phyloP scores from a whole-genome alignment of 345 rosid genomes.

The Zanthoxylum bungeanum region DNA sequence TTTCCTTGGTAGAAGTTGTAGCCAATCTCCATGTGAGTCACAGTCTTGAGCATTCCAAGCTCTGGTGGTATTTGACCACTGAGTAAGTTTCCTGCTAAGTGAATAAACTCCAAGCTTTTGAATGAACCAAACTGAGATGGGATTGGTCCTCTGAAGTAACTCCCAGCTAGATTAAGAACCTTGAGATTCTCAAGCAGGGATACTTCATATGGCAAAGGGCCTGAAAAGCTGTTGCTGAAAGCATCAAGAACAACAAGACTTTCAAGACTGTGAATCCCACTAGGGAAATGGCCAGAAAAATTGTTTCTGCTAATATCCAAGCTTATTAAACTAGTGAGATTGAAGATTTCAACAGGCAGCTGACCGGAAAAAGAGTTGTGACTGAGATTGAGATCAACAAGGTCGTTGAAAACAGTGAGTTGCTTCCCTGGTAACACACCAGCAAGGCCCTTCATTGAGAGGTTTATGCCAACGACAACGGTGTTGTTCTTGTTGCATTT shows the following conservation, averaged over 20 bases:
- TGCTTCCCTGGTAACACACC: conserved; percentile 54
- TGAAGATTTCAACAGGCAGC: conserved; percentile 59
- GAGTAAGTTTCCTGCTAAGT: conserved; percentile 76
- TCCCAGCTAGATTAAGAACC: conserved; percentile 83
- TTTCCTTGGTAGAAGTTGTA: conserved; percentile 73
- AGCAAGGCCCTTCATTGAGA: conserved; percentile 60
- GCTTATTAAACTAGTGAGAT: conserved; percentile 47
- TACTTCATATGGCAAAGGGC: conserved; percentile 59
- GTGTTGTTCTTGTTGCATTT: conserved; percentile 63
- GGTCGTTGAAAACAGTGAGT: conserved; percentile 57
- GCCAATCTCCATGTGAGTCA: conserved; percentile 94
- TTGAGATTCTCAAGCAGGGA: conserved; percentile 54
- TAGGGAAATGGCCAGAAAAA: conserved; percentile 67
- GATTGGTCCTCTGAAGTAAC: conserved; percentile 82
- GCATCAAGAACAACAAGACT: conserved; percentile 64
- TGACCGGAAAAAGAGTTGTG: conserved; percentile 67
- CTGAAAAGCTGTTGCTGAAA: conserved; percentile 88
- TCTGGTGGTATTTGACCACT: conserved; percentile 64
- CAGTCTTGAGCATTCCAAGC: conserved; percentile 57
- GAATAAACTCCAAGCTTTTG: conserved; percentile 67
- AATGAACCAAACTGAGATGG: conserved; percentile 72
- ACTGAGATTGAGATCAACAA: conserved; percentile 77
- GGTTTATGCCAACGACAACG: conserved; percentile 50
- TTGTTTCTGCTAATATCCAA: conserved; percentile 87
- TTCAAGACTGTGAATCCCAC: conserved; percentile 42